Percentiles rank a stretch among this genome's conserved stretches.
Evolutionary conservation across 495 filamentous ascomycete genomes (phyloP).

Genomic region (Penicillium goetzii): DNA sequence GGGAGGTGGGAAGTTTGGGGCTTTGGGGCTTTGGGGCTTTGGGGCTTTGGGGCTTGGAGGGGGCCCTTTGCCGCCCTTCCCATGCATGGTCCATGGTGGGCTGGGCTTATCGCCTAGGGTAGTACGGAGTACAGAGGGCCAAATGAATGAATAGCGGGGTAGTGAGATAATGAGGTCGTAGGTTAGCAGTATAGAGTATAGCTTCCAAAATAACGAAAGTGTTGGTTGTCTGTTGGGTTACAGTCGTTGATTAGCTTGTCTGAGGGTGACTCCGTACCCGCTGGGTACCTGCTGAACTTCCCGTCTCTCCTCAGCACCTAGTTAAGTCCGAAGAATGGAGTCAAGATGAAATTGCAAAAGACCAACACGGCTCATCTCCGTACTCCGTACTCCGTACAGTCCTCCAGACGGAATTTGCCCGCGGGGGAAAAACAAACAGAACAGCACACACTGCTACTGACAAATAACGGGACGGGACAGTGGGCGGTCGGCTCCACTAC

Average conservation of each 20-base stretch:
- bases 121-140: too few relatives aligned
- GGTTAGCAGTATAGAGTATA: neutral
- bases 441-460: neutral
- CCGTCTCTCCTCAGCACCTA: slow-evolving; percentile 4
- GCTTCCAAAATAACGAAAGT: neutral
- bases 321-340: neutral
- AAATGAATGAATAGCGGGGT: neutral
- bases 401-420: neutral
- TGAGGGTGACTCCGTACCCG: neutral
- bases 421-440: neutral
- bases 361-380: neutral
- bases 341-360: neutral
- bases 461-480: slow-evolving; percentile 7
- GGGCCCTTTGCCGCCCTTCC: neutral
- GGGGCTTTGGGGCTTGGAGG: slow-evolving; percentile 2
- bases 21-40: neutral
- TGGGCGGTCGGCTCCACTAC: slow-evolving; percentile 12
- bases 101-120: neutral
- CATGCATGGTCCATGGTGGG: neutral
- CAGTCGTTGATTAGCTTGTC: neutral
- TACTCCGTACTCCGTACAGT: too few relatives aligned
- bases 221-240: slow-evolving; percentile 2
- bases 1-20: neutral
- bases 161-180: neutral
- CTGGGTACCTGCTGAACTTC: neutral